Evolutionary conservation across 768 basidiomycete genomes (phyloP).

Genomic region (Pisolithus marmoratus): DNA sequence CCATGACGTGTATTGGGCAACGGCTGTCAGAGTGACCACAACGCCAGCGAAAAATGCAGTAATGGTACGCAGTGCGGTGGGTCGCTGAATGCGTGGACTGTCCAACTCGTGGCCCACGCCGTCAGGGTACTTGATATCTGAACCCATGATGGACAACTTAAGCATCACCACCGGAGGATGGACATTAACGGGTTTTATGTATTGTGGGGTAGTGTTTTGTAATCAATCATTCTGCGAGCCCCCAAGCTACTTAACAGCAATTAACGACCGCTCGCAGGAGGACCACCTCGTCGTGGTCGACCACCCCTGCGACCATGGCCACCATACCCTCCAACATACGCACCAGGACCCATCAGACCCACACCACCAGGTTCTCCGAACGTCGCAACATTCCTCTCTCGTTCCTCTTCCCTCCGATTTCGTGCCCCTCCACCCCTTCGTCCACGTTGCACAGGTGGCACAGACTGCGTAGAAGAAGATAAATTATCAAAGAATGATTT

Average conservation of each 20-base stretch:
- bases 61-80: conserved; percentile 1
- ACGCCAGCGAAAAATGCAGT: conserved; percentile 10
- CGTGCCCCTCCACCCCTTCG: conserved; percentile 48
- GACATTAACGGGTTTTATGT: too few species aligned
- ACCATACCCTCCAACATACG: conserved; percentile 76
- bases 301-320: conserved; percentile 53
- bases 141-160: neutral
- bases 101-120: neutral
- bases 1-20: conserved; percentile 4
- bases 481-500: conserved; percentile 79
- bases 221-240: neutral
- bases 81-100: neutral
- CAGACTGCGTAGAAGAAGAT: conserved; percentile 41
- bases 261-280: conserved; percentile 19
- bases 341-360: conserved; percentile 71
- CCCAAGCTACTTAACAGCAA: neutral
- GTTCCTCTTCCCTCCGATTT: conserved; percentile 74
- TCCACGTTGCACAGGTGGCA: conserved; percentile 26
- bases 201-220: too few species aligned
- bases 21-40: conserved; percentile 5
- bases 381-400: conserved; percentile 79
- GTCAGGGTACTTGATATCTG: neutral
- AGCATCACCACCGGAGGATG: too few species aligned
- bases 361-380: conserved; percentile 84
- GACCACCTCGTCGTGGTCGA: conserved; percentile 34